Evolutionary conservation across 352 stramenopile genomes (phyloP), one percentile per base, ranked within the genome.

Genomic region (Phytophthora brassicae): DNA sequence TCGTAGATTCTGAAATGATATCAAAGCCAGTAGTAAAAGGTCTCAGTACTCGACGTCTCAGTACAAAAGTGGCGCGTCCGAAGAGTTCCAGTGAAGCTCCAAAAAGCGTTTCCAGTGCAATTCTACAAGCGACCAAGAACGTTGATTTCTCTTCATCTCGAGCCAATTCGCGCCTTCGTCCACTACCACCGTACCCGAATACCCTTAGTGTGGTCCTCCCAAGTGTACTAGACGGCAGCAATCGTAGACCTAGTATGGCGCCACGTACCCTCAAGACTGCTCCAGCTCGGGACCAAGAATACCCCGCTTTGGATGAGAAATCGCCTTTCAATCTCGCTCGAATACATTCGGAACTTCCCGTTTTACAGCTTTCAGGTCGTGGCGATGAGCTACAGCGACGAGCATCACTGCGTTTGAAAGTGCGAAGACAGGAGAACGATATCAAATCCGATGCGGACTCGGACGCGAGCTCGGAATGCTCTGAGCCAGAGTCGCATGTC

Each of bases 401-500:
- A 8, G 19, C 39, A 29, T 56, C 42, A 7, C 24, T 33, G 7
- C 36, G 52, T 4, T 47, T 55, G 19, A 43, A 45, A 13, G 50
- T 43, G 6, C 38, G 46, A 24, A 45, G 43, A 39, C 64, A 79
- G 28, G 63, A 74, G 3, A 70, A 73, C 14, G 49, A 69, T 9
- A 35, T 49, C 0, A 44, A 56, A 20, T 60, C 64, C 22, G 53
- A 64, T 16, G 56, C 49, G 1, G 56, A 68, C 31, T 66, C 38
- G 4, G 60, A 76, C 47, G 45, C 56, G 3, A 49, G 48, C 4
- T 78, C 66, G 20, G 56, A 42, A 4, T 49, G 60, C 17, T 84
- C 72, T 0, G 56, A 77, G 29, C 72, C 71, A 4, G 63, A 73
- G 54, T 70, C 74, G 5, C 68, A 74, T 38, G 43, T 54, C 3